Evolutionary conservation across 1,139 yeast species (phyloP).

Genomic region (Hansenula lynferdii): DNA sequence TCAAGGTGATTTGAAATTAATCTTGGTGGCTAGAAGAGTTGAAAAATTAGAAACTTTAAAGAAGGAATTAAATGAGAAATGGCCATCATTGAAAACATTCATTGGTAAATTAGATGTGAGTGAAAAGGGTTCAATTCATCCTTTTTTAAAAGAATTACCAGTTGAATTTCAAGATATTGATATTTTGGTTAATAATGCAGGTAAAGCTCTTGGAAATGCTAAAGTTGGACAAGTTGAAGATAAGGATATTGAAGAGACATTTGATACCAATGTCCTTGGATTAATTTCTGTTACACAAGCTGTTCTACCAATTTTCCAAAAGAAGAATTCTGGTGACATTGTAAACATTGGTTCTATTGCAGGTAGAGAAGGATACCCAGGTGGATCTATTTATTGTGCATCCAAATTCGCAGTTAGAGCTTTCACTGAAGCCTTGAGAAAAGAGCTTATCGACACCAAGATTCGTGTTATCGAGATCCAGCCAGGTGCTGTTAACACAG

Average conservation of each 20-base stretch:
- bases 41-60: slow-evolving; percentile 48
- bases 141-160: slow-evolving; percentile 48
- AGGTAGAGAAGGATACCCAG: slow-evolving; percentile 68
- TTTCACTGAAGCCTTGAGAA: slow-evolving; percentile 57
- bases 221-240: slow-evolving; percentile 53
- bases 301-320: slow-evolving; percentile 54
- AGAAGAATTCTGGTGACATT: slow-evolving; percentile 27
- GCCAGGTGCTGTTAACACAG: slow-evolving; percentile 74
- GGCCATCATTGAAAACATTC: slow-evolving; percentile 45
- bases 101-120: slow-evolving; percentile 58
- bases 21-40: slow-evolving; percentile 30
- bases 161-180: slow-evolving; percentile 53
- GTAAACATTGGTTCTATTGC: slow-evolving; percentile 58
- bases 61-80: slow-evolving; percentile 36
- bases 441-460: slow-evolving; percentile 56
- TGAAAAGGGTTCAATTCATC: slow-evolving; percentile 42
- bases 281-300: slow-evolving; percentile 67
- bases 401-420: slow-evolving; percentile 65
- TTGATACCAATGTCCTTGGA: slow-evolving; percentile 71
- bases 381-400: slow-evolving; percentile 70
- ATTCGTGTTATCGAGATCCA: slow-evolving; percentile 66
- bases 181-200: slow-evolving; percentile 77
- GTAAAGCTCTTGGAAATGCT: slow-evolving; percentile 70
- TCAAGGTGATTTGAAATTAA: slow-evolving; percentile 35
- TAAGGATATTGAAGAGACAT: slow-evolving; percentile 57